Conservation (phyloP, 73 alveolate genomes). For the Paramecium octaurelia region DNA sequence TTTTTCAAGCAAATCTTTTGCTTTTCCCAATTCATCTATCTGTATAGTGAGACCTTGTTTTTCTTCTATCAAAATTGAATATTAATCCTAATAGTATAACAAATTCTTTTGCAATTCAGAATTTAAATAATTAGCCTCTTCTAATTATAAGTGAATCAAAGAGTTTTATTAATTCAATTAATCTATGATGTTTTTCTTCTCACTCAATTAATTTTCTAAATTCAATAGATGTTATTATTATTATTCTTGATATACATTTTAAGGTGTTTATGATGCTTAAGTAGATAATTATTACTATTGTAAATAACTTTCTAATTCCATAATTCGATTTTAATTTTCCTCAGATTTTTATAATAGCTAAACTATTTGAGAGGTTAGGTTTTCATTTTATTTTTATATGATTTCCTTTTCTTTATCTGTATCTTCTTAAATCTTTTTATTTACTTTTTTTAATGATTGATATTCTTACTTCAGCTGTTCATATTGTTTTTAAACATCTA, state of each 20-base stretch:
- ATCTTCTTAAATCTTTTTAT: background rate
- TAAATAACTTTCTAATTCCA: background rate
- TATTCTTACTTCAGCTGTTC: background rate
- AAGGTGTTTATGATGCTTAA: background rate
- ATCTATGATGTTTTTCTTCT: background rate
- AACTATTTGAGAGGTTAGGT: background rate
- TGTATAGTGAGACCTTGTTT: background rate
- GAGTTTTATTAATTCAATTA: background rate
- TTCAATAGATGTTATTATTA: background rate
- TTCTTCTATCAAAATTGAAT: background rate
- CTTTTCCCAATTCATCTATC: background rate
- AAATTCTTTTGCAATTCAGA: background rate
- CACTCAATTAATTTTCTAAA: background rate
- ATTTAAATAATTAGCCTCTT: background rate
- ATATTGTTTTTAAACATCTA: background rate
- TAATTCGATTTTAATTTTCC: background rate
- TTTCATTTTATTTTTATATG: background rate
- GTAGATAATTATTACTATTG: background rate
- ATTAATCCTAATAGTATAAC: background rate
- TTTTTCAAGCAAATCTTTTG: background rate
- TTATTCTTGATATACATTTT: too few species aligned
- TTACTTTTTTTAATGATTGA: background rate
- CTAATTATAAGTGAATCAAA: background rate
- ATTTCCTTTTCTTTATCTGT: background rate
- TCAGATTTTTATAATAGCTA: background rate